Percentiles rank a stretch among this genome's conserved stretches.
These are phyloP conservation scores for Paramarasmius palmivorus DNA, from an alignment of 1,284 basidiomycete genomes.

Conservation along the genomic window DNA sequence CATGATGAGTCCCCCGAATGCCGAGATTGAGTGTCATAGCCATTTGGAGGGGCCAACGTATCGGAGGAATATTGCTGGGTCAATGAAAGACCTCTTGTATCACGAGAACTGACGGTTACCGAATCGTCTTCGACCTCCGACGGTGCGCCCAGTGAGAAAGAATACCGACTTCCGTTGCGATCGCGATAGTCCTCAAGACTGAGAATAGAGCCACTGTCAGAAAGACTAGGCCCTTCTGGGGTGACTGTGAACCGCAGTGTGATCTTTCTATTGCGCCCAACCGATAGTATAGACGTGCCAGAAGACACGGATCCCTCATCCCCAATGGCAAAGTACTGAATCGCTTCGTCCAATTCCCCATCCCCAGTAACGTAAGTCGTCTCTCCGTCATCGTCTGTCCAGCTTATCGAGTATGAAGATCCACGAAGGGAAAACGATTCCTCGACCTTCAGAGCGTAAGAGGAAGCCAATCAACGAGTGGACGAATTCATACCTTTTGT, in stretches of 20 bases:
- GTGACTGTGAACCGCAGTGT: slow-evolving; percentile 75
- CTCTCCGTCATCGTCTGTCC: slow-evolving; percentile 88
- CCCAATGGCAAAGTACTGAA: slow-evolving; percentile 78
- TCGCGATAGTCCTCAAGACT: slow-evolving; percentile 73
- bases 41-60: slow-evolving; percentile 2
- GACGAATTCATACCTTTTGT: slow-evolving; percentile 50
- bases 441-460: slow-evolving; percentile 57
- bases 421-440: slow-evolving; percentile 79
- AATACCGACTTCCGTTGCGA: slow-evolving; percentile 59
- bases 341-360: slow-evolving; percentile 79
- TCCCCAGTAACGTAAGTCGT: slow-evolving; percentile 69
- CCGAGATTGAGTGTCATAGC: slow-evolving; percentile 7
- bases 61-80: slow-evolving; percentile 3
- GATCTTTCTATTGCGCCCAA: slow-evolving; percentile 61
- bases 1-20: slow-evolving; percentile 18
- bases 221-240: slow-evolving; percentile 87
- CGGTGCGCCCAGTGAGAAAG: slow-evolving; percentile 48
- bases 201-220: slow-evolving; percentile 79
- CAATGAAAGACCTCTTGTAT: slow-evolving; percentile 37
- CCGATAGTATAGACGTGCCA: slow-evolving; percentile 72
- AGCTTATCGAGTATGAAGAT: slow-evolving; percentile 70
- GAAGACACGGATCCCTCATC: slow-evolving; percentile 64
- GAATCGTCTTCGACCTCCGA: slow-evolving; percentile 65
- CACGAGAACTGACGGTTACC: slow-evolving; percentile 70
- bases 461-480: background rate